These are phyloP conservation scores for Ascochyta viciae-villosae DNA, from an alignment of 2,329 filamentous ascomycete species.

Conservation along the genomic window DNA sequence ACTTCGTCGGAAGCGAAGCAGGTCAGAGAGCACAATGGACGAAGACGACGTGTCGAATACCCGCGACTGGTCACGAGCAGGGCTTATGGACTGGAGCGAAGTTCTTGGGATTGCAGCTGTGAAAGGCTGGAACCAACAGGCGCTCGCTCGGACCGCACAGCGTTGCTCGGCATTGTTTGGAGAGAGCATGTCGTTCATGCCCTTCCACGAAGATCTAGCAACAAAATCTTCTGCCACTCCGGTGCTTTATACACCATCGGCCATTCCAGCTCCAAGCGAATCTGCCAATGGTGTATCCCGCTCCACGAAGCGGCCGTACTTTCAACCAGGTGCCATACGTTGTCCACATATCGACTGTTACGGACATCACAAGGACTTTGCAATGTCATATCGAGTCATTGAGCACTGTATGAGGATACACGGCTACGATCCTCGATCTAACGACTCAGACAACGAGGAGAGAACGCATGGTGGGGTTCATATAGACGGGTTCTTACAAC, in stretches of 20 bases:
- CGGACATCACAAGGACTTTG: constrained; percentile 35
- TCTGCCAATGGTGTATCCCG: neutral
- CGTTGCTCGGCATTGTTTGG: constrained; percentile 80
- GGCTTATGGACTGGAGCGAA: constrained; percentile 76
- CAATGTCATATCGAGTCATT: constrained; percentile 38
- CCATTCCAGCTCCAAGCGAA: constrained; percentile 24
- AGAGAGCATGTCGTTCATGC: constrained; percentile 71
- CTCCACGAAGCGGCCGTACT: constrained; percentile 34
- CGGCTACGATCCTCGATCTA: constrained; percentile 49
- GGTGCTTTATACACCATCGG: constrained; percentile 46
- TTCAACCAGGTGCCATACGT: constrained; percentile 32
- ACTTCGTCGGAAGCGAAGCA: constrained; percentile 20
- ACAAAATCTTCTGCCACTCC: constrained; percentile 33
- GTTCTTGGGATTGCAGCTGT: constrained; percentile 80
- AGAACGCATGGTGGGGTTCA: constrained; percentile 67
- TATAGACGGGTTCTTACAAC: constrained; percentile 70
- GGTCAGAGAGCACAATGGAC: constrained; percentile 18
- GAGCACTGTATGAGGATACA: constrained; percentile 59
- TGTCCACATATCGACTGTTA: constrained; percentile 46
- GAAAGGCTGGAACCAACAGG: constrained; percentile 69
- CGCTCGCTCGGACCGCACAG: constrained; percentile 72
- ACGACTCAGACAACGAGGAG: constrained; percentile 55
- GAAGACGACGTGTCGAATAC: constrained; percentile 19
- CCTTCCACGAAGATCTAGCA: constrained; percentile 55
- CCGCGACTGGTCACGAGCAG: constrained; percentile 22